Evolutionary conservation across 73 alveolate genomes (phyloP), one percentile per base, ranked within the genome.

Genomic region (Blepharisma stoltei): DNA sequence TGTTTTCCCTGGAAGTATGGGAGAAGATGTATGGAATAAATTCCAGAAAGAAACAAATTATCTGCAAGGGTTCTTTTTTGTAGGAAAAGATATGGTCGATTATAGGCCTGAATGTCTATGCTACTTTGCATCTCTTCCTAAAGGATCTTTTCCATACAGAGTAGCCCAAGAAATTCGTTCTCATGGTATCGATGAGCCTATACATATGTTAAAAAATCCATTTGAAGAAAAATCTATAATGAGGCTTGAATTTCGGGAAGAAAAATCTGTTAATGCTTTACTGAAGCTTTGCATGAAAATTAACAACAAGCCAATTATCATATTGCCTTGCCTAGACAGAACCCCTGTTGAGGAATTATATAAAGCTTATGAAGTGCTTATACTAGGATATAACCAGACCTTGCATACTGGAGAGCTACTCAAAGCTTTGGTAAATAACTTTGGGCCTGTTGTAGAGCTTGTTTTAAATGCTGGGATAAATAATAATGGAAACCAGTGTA

Each of bases 331-430:
- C 5, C 18, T 9, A 18, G 73, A 60, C 47, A 14, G 73, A 38
- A 60, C 73, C 14, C 73, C 73, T 60, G 73, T 60, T 60, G 73
- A 60, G 46, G 18, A 60, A 4, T 20, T 60, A 9, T 60, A 60
- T 5, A 14, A 20, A 38, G 23, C 14, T 8, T 25, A 60, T 25
- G 46, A 60, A 25, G 4, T 60, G 0, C 18, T 60, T 38, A 25
- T 25, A 9, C 11, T 38, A 14, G 73, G 73, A 38, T 60, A 60
- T 60, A 60, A n/a, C 14, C 14, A 60, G 14, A 38, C 73, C 6
- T 14, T 60, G 18, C 14, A 60, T 25, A n/a, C 73, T 18, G 23
- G 23, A 60, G 73, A 60, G 47, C 23, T 60, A 2, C 14, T 60
- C 0, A 60, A 38, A 38, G 46, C 23, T 9, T 25, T 60, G 49